Conservation (phyloP, 2,329 filamentous ascomycete genomes). For the Dactylella cylindrospora region DNA sequence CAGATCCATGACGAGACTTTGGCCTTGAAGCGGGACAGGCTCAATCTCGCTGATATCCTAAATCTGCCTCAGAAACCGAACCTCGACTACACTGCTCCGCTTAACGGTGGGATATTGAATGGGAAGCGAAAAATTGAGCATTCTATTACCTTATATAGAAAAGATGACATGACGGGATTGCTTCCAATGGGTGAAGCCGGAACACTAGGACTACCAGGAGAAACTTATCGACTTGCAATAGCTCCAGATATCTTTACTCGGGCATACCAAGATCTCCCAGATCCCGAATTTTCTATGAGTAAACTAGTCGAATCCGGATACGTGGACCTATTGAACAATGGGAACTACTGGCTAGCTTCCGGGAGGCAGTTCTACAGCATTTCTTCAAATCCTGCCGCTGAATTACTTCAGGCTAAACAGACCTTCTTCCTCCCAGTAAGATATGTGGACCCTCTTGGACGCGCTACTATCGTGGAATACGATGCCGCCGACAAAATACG, state of each 20-base stretch:
- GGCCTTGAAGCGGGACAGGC: neutral
- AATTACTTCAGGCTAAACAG: neutral
- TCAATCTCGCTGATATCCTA: neutral
- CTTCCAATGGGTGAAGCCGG: neutral
- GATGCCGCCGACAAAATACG: neutral
- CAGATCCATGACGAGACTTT: neutral
- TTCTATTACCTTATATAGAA: neutral
- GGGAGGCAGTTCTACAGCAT: neutral
- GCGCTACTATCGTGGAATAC: neutral
- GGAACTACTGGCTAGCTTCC: constrained; percentile 4
- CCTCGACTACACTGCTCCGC: neutral
- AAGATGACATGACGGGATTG: neutral
- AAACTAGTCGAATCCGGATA: neutral
- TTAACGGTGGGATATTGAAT: neutral
- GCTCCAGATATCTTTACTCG: neutral
- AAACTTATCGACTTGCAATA: constrained; percentile 1
- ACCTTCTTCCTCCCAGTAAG: neutral
- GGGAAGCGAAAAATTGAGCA: constrained; percentile 3
- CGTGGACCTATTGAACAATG: neutral
- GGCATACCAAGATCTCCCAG: neutral
- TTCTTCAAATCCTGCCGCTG: neutral
- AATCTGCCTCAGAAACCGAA: neutral
- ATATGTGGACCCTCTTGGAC: neutral
- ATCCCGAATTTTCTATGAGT: neutral
- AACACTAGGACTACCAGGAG: neutral